Evolutionary conservation across 805 yeast species (phyloP).

Genomic region (Trichomonascus vanleenenianus): DNA sequence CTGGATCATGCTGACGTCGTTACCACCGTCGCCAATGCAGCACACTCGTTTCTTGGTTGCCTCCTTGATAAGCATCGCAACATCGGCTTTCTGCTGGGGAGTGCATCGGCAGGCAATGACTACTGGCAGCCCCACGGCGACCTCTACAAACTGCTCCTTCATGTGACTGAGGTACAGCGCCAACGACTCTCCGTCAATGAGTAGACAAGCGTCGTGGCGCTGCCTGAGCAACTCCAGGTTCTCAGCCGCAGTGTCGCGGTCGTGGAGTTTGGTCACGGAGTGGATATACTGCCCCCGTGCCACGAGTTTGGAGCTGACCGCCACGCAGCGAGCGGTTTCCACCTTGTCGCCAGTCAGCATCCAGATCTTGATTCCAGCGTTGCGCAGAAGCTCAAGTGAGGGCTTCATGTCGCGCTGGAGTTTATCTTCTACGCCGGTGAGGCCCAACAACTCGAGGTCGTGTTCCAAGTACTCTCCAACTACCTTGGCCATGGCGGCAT

Average conservation of each 20-base stretch:
- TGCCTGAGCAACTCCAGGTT: slow-evolving; percentile 65
- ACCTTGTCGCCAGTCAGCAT: slow-evolving; percentile 99
- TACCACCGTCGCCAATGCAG: slow-evolving; percentile 99
- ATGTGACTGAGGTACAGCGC: slow-evolving; percentile 56
- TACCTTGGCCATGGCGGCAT: slow-evolving; percentile 59
- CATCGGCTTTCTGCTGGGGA: slow-evolving; percentile 97
- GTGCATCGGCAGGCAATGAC: slow-evolving; percentile 98
- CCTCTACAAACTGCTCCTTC: slow-evolving; percentile 65
- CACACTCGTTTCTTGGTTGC: slow-evolving; percentile 86
- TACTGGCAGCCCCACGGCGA: slow-evolving; percentile 74
- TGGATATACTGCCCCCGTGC: slow-evolving; percentile 92
- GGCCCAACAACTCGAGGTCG: slow-evolving; percentile 76
- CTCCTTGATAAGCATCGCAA: slow-evolving; percentile 70
- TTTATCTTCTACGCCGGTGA: slow-evolving; percentile 97
- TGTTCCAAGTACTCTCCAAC: slow-evolving; percentile 65
- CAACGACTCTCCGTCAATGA: slow-evolving; percentile 92
- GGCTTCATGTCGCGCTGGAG: slow-evolving; percentile 86
- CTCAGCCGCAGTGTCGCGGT: slow-evolving; percentile 60
- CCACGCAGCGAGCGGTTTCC: slow-evolving; percentile 96
- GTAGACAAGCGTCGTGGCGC: slow-evolving; percentile 61
- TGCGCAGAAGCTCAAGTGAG: slow-evolving; percentile 82
- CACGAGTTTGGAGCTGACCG: slow-evolving; percentile 89
- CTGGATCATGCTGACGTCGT: slow-evolving; percentile 98
- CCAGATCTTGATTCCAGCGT: slow-evolving; percentile 98
- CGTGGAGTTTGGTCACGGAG: slow-evolving; percentile 58